phyloP scores from a whole-genome alignment of 2,329 filamentous ascomycete genomes.

The Aureobasidium sp. region DNA sequence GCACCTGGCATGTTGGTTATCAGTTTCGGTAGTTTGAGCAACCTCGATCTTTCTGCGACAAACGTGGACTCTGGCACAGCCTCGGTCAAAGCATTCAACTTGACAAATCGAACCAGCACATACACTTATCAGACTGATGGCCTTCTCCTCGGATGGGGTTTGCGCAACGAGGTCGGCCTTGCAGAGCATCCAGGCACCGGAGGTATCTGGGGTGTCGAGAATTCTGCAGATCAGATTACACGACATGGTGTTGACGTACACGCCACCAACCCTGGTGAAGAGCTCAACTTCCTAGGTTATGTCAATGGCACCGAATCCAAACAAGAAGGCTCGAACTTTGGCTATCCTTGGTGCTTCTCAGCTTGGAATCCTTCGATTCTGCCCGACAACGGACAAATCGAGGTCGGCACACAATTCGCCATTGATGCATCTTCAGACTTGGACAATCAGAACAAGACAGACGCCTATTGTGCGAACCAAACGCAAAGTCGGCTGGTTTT shows the following conservation, averaged over 20 bases:
- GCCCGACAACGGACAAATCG: slow-evolving; percentile 37
- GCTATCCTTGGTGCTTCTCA: slow-evolving; percentile 62
- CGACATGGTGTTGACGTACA: slow-evolving; percentile 49
- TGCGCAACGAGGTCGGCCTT: slow-evolving; percentile 64
- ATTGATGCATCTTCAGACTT: slow-evolving; percentile 26
- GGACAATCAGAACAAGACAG: slow-evolving; percentile 39
- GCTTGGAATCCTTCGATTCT: slow-evolving; percentile 51
- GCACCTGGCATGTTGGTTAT: slow-evolving; percentile 53
- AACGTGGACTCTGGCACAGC: slow-evolving; percentile 49
- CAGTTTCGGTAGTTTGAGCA: slow-evolving; percentile 54
- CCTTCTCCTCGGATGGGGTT: slow-evolving; percentile 53
- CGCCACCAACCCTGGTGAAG: slow-evolving; percentile 62
- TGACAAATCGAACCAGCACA: slow-evolving; percentile 28
- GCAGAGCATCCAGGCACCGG: slow-evolving; percentile 50
- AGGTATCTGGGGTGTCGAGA: slow-evolving; percentile 54
- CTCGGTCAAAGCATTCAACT: slow-evolving; percentile 58
- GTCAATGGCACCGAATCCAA: slow-evolving; percentile 41
- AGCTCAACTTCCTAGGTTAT: slow-evolving; percentile 63
- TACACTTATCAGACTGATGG: slow-evolving; percentile 46
- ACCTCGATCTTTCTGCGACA: slow-evolving; percentile 50
- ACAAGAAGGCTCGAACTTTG: slow-evolving; percentile 50
- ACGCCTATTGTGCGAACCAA: slow-evolving; percentile 34
- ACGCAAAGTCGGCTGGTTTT: slow-evolving; percentile 49
- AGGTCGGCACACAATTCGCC: slow-evolving; percentile 43
- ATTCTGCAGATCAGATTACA: slow-evolving; percentile 56